Conservation (phyloP, 1,139 yeast genomes). For the Candida sp. region DNA sequence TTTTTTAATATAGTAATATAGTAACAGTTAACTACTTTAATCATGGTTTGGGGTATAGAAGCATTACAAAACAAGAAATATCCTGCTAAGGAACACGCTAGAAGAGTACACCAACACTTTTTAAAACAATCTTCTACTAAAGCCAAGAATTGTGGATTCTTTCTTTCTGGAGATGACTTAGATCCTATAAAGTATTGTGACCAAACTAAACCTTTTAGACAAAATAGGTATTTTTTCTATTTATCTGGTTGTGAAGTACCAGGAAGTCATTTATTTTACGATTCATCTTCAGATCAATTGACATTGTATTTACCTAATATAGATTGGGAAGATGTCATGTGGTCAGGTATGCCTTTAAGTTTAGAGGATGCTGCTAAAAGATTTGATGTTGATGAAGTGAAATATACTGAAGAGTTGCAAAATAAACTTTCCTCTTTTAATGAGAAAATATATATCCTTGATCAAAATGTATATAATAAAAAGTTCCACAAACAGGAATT, state of each 20-base stretch:
- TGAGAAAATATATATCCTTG: slow-evolving; percentile 33
- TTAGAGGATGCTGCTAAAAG: slow-evolving; percentile 59
- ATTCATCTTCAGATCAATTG: slow-evolving; percentile 53
- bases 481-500: slow-evolving; percentile 26
- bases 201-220: slow-evolving; percentile 76
- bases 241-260: slow-evolving; percentile 83
- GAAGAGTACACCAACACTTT: slow-evolving; percentile 46
- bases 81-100: slow-evolving; percentile 75
- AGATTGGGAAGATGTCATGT: slow-evolving; percentile 89
- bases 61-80: slow-evolving; percentile 43
- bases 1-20: no score
- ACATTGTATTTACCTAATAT: slow-evolving; percentile 77
- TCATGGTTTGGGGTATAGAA: slow-evolving; percentile 11
- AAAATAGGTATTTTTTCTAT: slow-evolving; percentile 86
- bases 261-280: slow-evolving; percentile 67
- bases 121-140: slow-evolving; percentile 12
- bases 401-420: slow-evolving; percentile 51
- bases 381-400: slow-evolving; percentile 81
- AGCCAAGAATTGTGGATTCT: slow-evolving; percentile 30
- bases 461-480: slow-evolving; percentile 34
- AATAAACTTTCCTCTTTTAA: slow-evolving; percentile 20
- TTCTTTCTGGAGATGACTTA: slow-evolving; percentile 65
- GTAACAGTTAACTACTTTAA: not conserved
- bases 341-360: slow-evolving; percentile 87
- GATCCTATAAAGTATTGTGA: slow-evolving; percentile 77